phyloP scores from a whole-genome alignment of 2,329 filamentous ascomycete species.

The Neospermospora avenae region DNA sequence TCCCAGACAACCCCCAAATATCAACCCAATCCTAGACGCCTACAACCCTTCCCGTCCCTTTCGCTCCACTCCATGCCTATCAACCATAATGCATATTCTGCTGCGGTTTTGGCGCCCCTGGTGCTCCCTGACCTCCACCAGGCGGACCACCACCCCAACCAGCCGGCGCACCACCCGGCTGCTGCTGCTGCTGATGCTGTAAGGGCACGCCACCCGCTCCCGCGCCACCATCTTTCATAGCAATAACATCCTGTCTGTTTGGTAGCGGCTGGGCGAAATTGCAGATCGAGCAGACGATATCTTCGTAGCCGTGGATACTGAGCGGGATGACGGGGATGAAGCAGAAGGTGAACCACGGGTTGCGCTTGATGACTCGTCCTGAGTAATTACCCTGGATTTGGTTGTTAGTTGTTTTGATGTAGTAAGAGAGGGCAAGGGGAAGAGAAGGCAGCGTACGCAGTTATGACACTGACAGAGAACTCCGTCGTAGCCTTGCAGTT shows the following conservation, averaged over 20 bases:
- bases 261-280: constrained; percentile 68
- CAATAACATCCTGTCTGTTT: constrained; percentile 34
- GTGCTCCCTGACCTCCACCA: constrained; percentile 4
- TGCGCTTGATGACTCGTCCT: constrained; percentile 57
- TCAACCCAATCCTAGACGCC: not conserved
- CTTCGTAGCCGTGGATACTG: constrained; percentile 62
- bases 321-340: constrained; percentile 73
- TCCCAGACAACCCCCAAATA: not conserved
- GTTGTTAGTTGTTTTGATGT: constrained; percentile 3
- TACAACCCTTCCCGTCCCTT: not conserved
- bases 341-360: constrained; percentile 78
- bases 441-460: constrained; percentile 41
- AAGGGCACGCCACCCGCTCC: constrained; percentile 28
- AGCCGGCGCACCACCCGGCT: constrained; percentile 20
- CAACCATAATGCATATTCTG: constrained; percentile 34
- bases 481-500: constrained; percentile 54
- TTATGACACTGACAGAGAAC: constrained; percentile 62
- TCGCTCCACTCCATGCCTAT: not conserved
- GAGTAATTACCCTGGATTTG: constrained; percentile 52
- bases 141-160: constrained; percentile 30
- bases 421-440: not conserved
- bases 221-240: constrained; percentile 25
- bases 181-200: constrained; percentile 26
- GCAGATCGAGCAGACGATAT: constrained; percentile 72
- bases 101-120: constrained; percentile 23